Percentiles rank a stretch among this genome's conserved stretches.
These are phyloP conservation scores for Serpula lacrymans DNA, from an alignment of 768 basidiomycete genomes.

Conservation along the genomic window DNA sequence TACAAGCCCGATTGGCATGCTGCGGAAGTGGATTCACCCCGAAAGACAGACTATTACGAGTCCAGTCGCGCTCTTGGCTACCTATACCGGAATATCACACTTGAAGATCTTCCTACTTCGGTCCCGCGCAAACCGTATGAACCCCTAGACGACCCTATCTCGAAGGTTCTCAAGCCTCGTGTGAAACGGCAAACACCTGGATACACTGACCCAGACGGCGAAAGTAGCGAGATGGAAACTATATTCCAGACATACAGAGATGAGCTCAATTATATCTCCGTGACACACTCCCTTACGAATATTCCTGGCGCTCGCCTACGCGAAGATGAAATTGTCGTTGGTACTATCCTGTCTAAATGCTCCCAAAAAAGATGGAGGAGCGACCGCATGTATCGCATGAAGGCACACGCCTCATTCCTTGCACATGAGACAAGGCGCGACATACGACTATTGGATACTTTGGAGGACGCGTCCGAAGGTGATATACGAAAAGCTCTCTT, in stretches of 20 bases:
- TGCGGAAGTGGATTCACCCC: slow-evolving; percentile 51
- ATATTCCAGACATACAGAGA: slow-evolving; percentile 54
- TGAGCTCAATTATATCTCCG: slow-evolving; percentile 68
- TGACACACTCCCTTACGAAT: slow-evolving; percentile 63
- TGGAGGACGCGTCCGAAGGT: slow-evolving; percentile 18
- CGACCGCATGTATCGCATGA: slow-evolving; percentile 61
- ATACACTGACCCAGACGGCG: slow-evolving; percentile 15
- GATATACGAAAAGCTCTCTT: slow-evolving; percentile 40
- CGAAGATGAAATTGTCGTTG: slow-evolving; percentile 74
- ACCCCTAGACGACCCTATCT: slow-evolving; percentile 31
- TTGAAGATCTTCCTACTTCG: slow-evolving; percentile 33
- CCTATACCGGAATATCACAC: slow-evolving; percentile 60
- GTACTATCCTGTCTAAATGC: slow-evolving; percentile 71
- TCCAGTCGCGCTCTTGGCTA: slow-evolving; percentile 69
- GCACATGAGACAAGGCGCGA: slow-evolving; percentile 46
- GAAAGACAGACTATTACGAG: slow-evolving; percentile 64
- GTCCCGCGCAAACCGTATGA: slow-evolving; percentile 6
- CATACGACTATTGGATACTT: slow-evolving; percentile 30
- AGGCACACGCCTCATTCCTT: slow-evolving; percentile 49
- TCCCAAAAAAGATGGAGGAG: slow-evolving; percentile 57
- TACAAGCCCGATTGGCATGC: slow-evolving; percentile 81
- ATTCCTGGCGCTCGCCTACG: slow-evolving; percentile 50
- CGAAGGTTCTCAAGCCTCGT: slow-evolving; percentile 11
- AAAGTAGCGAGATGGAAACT: slow-evolving; percentile 25
- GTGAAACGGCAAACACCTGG: slow-evolving; percentile 19